These are phyloP conservation scores for Psidium friedrichsthalianum DNA, from an alignment of 345 rosid genomes.

Conservation along the genomic window DNA sequence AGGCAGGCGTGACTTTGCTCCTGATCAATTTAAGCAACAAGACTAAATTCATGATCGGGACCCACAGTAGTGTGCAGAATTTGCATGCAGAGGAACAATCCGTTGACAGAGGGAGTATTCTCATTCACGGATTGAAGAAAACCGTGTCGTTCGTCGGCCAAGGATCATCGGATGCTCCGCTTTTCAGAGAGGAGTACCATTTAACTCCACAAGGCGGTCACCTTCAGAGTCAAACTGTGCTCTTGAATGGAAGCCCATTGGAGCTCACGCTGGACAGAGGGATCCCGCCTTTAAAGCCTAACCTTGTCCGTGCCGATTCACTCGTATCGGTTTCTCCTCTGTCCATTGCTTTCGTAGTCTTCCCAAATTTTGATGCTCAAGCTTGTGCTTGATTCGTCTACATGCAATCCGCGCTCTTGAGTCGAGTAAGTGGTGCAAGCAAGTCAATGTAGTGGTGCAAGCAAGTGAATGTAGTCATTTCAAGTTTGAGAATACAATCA, in stretches of 20 bases:
- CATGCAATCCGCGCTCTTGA: neutral
- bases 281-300: slow-evolving; percentile 61
- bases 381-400: slow-evolving; percentile 30
- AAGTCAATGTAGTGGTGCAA: neutral
- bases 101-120: slow-evolving; percentile 11
- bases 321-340: slow-evolving; percentile 37
- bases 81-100: slow-evolving; percentile 6
- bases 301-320: slow-evolving; percentile 24
- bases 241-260: slow-evolving; percentile 69
- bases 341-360: slow-evolving; percentile 69
- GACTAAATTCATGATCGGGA: slow-evolving; percentile 36
- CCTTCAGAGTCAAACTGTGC: slow-evolving; percentile 52
- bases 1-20: slow-evolving; percentile 74
- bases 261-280: slow-evolving; percentile 30
- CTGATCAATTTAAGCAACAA: slow-evolving; percentile 70
- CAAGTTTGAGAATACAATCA: neutral
- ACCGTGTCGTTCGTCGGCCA: slow-evolving; percentile 53
- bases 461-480: neutral
- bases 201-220: slow-evolving; percentile 63
- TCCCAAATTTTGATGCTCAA: slow-evolving; percentile 68
- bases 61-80: slow-evolving; percentile 33
- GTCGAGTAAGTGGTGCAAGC: neutral
- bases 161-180: slow-evolving; percentile 24
- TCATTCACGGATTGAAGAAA: slow-evolving; percentile 40
- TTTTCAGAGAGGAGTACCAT: slow-evolving; percentile 81